Percentiles rank a stretch among this genome's conserved stretches.
Conservation (phyloP, 176 grass and related monocot species). For the Carex pumila region DNA sequence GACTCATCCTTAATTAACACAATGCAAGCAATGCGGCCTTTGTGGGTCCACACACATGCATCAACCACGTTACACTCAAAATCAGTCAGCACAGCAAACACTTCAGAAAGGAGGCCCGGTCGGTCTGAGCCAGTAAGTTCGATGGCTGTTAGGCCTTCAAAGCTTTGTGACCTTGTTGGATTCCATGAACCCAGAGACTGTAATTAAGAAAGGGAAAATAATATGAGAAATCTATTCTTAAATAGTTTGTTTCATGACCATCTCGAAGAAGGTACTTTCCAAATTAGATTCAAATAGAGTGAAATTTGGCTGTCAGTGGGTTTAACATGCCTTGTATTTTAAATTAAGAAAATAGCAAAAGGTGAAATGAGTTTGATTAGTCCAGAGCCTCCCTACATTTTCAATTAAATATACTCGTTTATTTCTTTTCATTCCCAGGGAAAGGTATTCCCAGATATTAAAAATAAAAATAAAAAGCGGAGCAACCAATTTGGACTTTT, state of each 20-base stretch:
- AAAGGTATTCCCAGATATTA: not conserved
- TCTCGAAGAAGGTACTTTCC: not conserved
- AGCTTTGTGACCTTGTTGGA: constrained; percentile 25
- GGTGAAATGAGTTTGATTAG: not conserved
- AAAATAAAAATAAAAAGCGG: not conserved
- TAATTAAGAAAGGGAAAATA: not conserved
- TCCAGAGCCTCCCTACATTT: not conserved
- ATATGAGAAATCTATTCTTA: not conserved
- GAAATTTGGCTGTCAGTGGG: not conserved
- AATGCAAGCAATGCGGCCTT: constrained; percentile 59
- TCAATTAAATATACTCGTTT: not conserved
- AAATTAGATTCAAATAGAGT: not conserved
- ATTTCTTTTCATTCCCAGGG: no score
- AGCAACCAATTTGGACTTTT: not conserved
- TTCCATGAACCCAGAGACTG: constrained; percentile 74
- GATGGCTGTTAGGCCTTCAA: constrained; percentile 40
- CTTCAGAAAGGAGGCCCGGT: constrained; percentile 79
- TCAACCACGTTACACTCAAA: constrained; percentile 63
- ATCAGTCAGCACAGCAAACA: constrained; percentile 77
- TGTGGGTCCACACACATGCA: constrained; percentile 72
- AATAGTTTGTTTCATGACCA: not conserved
- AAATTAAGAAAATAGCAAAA: not conserved
- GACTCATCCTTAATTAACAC: constrained; percentile 43
- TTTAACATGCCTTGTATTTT: not conserved
- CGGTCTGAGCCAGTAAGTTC: constrained; percentile 80